A percentile compares a stretch with the other conserved stretches of the same genome.
Conservation (phyloP, 106 monocot species). For the Allium cepa region DNA sequence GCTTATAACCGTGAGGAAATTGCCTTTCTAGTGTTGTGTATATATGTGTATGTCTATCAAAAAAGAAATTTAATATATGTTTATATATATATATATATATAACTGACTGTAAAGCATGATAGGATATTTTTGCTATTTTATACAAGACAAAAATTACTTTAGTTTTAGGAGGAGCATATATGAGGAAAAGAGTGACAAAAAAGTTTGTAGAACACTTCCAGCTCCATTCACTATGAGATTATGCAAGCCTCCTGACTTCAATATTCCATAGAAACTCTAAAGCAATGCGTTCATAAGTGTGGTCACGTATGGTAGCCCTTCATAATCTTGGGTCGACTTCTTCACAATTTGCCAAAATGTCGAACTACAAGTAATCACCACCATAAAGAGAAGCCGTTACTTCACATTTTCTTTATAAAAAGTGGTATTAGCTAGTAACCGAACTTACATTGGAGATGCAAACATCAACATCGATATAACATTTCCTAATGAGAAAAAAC, state of each 20-base stretch:
- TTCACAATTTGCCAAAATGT: slow-evolving; percentile 46
- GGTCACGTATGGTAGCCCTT: slow-evolving; percentile 28
- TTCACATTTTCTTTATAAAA: neutral
- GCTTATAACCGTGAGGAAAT: too few relatives aligned
- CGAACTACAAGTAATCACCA: slow-evolving; percentile 5
- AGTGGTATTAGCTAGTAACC: neutral
- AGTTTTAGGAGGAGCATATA: slow-evolving; percentile 22
- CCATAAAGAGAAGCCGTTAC: neutral
- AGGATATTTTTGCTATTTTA: too few relatives aligned
- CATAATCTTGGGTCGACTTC: slow-evolving; percentile 37
- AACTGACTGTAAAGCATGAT: too few relatives aligned
- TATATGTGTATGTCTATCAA: too few relatives aligned
- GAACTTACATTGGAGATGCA: slow-evolving; percentile 37
- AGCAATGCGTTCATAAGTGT: slow-evolving; percentile 44
- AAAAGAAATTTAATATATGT: too few relatives aligned
- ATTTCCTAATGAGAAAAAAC: slow-evolving; percentile 17
- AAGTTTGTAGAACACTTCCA: slow-evolving; percentile 27
- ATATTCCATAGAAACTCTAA: slow-evolving; percentile 49
- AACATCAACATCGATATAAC: slow-evolving; percentile 35
- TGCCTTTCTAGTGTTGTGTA: too few relatives aligned
- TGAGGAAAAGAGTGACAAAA: slow-evolving; percentile 31
- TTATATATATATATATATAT: too few relatives aligned
- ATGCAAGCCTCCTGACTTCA: slow-evolving; percentile 35
- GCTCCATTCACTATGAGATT: slow-evolving; percentile 31
- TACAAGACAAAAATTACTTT: neutral